Base-by-base conservation (phyloP, 2,329 filamentous ascomycete genomes). In the Canariomyces notabilis region DNA sequence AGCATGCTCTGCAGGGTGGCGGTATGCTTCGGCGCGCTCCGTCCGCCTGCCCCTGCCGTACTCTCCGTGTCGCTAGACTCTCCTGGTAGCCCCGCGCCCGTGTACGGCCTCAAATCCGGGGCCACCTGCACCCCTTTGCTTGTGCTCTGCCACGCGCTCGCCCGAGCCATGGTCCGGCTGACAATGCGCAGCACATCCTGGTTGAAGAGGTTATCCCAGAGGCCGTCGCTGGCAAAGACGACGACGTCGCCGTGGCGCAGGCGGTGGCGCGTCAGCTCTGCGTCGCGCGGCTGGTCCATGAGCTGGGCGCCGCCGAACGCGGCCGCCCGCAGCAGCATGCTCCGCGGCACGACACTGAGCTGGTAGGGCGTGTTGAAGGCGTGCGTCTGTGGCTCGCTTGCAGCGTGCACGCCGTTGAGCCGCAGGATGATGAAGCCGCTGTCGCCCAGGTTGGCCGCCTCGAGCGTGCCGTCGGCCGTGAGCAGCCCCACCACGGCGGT, bases 351-450 rank as follows among this genome's bases (percentile, higher is more conserved):
- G 43, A 95, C 82, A 44, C 89, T 91, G 33, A 98, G 78, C 66
- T 98, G 93, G 62, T 87, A 98, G 0, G 93, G 93, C 0, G 93
- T 97, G 67, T 98, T 98, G 76, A 98, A 98, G 35, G 85, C 89
- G 65, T 98, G 93, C 1, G 89, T 96, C 67, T 98, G 93, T 19
- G 89, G 85, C 38, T 83, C 79, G 2, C 89, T 95, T 61, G 82
- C 84, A 46, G 85, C 79, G 64, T 93, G 85, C 23, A 98, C 87
- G 12, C 86, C 88, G 56, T 91, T 94, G 20, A 88, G 78, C 12
- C 89, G 82, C 50, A 97, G 74, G 51, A 95, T 85, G 46, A 97
- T 77, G 64, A 90, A 97, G 23, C 93, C 93, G 20, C 89, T 96
- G 69, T 98, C 93, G 54, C 93, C 93, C 26, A 98, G 75, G 67